A percentile compares a stretch with the other conserved stretches of the same genome.
Evolutionary conservation across 176 grass and related monocot species (phyloP).

Genomic region (Oryza punctata): DNA sequence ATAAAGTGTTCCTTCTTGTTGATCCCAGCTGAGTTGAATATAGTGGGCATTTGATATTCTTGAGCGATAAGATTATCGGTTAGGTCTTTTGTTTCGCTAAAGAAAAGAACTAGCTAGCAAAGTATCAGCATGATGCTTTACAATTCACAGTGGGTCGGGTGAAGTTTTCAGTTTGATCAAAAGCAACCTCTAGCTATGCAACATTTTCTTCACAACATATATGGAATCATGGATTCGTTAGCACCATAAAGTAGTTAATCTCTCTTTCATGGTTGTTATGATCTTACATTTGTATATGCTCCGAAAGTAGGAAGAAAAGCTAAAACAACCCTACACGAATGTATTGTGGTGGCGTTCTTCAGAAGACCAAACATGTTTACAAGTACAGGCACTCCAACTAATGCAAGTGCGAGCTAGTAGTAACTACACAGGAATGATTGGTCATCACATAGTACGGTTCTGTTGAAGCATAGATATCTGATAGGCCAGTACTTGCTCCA

Average conservation of each 20-base stretch:
- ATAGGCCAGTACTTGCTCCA: background rate
- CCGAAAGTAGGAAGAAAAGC: too few relatives aligned
- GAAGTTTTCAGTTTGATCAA: constrained; percentile 33
- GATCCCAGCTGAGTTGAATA: background rate
- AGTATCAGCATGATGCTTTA: background rate
- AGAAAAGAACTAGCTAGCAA: constrained; percentile 4
- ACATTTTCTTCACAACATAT: constrained; percentile 27
- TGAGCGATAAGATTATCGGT: constrained; percentile 38
- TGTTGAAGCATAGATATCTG: constrained; percentile 13
- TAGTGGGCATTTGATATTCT: background rate
- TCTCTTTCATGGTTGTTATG: constrained; percentile 31
- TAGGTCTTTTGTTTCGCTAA: constrained; percentile 19
- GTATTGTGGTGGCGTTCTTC: background rate
- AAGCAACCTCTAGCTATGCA: constrained; percentile 13
- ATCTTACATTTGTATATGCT: constrained; percentile 12
- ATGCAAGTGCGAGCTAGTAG: background rate
- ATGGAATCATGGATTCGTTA: constrained; percentile 29
- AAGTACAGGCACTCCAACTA: background rate
- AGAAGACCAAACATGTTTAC: background rate
- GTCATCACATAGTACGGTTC: background rate
- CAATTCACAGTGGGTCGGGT: constrained; percentile 35
- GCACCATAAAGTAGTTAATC: constrained; percentile 38
- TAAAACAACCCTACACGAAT: background rate
- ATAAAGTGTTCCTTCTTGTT: constrained; percentile 18
- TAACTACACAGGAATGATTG: background rate